phyloP scores from a whole-genome alignment of 176 grass and related monocot species.

The Miscanthus lutarioriparius region DNA sequence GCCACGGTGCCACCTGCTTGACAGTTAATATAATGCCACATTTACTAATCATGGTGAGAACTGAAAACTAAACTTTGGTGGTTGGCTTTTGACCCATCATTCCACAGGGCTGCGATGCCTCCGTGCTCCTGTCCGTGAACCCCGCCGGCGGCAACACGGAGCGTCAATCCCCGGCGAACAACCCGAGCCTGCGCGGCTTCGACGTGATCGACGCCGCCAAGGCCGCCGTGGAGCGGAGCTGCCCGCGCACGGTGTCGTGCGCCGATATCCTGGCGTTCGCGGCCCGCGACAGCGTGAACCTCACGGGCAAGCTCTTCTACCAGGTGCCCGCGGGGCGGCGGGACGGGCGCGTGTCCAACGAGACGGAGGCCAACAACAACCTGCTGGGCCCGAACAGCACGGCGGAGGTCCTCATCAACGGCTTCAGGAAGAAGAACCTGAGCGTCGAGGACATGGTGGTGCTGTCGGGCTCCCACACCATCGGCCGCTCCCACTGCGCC shows the following conservation, averaged over 20 bases:
- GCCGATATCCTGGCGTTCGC: constrained; percentile 72
- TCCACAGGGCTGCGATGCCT: background rate
- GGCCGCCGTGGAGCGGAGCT: constrained; percentile 43
- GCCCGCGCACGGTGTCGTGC: constrained; percentile 57
- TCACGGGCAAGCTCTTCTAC: constrained; percentile 66
- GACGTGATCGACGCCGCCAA: constrained; percentile 49
- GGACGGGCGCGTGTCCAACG: constrained; percentile 49
- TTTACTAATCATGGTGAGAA: background rate
- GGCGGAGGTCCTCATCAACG: background rate
- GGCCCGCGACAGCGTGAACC: constrained; percentile 51
- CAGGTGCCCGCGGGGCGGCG: constrained; percentile 60
- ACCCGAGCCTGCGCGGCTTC: constrained; percentile 59
- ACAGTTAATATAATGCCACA: background rate
- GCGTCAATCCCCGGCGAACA: background rate
- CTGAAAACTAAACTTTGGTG: background rate
- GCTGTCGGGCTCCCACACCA: constrained; percentile 51
- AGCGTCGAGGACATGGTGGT: constrained; percentile 70
- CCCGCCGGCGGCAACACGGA: constrained; percentile 32
- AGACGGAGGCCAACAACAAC: background rate
- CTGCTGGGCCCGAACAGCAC: constrained; percentile 47
- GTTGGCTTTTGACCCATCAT: no score
- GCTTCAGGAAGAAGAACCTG: constrained; percentile 21
- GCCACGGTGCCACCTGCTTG: background rate
- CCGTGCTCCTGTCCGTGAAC: constrained; percentile 34
- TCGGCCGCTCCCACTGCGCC: constrained; percentile 46